These are phyloP conservation scores for Papilionanthe hybrid DNA, from an alignment of 116 monocot genomes.

Conservation along the genomic window DNA sequence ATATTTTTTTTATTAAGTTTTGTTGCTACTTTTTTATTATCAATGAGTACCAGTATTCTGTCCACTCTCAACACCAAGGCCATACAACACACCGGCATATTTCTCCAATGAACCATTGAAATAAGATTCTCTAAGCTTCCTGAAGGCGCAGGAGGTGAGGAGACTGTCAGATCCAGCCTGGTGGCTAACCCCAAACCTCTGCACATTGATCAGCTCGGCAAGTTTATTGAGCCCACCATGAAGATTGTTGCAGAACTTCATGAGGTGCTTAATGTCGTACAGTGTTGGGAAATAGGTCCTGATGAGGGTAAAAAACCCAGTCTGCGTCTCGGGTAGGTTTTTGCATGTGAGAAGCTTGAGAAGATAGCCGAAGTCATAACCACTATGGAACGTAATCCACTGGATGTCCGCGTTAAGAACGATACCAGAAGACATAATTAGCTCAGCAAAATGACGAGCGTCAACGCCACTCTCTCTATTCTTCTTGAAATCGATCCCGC, in stretches of 20 bases:
- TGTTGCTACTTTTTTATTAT: neutral
- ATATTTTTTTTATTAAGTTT: conserved; percentile 12
- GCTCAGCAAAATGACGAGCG: conserved; percentile 10
- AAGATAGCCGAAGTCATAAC: conserved; percentile 16
- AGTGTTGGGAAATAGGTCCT: conserved; percentile 14
- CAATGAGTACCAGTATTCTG: conserved; percentile 12
- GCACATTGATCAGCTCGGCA: conserved; percentile 14
- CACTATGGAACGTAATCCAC: conserved; percentile 20
- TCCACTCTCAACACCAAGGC: conserved; percentile 20
- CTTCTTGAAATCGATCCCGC: conserved; percentile 19
- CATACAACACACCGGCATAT: conserved; percentile 22
- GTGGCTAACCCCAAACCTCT: conserved; percentile 18
- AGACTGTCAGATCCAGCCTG: conserved; percentile 18
- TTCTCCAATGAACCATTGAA: conserved; percentile 14
- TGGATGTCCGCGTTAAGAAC: conserved; percentile 14
- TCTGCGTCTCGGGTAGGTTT: conserved; percentile 12
- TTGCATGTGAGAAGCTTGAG: conserved; percentile 14
- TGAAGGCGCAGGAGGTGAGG: conserved; percentile 12
- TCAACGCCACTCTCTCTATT: conserved; percentile 14
- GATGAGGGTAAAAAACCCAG: conserved; percentile 15
- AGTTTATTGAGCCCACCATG: conserved; percentile 19
- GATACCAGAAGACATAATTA: conserved; percentile 17
- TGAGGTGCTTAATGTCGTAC: conserved; percentile 19
- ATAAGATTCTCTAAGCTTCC: conserved; percentile 17
- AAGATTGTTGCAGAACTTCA: conserved; percentile 16